phyloP scores from a whole-genome alignment of 2,329 filamentous ascomycete genomes.

The Pyrenochaeta sp. region DNA sequence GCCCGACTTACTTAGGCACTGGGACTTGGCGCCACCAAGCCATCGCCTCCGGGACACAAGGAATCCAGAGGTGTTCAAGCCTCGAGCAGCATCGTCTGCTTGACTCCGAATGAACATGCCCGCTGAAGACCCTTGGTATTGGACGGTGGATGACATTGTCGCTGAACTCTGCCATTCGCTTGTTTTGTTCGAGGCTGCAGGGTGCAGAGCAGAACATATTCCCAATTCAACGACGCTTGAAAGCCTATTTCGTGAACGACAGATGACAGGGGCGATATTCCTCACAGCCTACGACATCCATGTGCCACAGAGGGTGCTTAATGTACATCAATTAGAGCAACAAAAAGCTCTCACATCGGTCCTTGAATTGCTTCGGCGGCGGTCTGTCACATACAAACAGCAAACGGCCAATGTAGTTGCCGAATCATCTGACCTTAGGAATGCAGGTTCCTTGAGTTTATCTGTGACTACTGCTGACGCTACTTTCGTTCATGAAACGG shows the following conservation, averaged over 20 bases:
- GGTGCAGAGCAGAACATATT: slow-evolving; percentile 38
- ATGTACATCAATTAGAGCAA: slow-evolving; percentile 65
- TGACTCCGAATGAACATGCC: neutral
- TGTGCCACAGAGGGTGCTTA: slow-evolving; percentile 58
- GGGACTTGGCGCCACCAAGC: too few relatives aligned
- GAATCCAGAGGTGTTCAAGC: too few relatives aligned
- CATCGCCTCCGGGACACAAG: too few relatives aligned
- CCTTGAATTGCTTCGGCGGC: slow-evolving; percentile 63
- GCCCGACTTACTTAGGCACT: too few relatives aligned
- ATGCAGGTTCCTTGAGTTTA: neutral
- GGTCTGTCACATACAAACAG: slow-evolving; percentile 13
- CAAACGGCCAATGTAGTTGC: slow-evolving; percentile 3
- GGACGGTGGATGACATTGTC: slow-evolving; percentile 74
- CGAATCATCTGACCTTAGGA: slow-evolving; percentile 1
- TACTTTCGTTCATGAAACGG: neutral
- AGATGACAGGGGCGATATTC: slow-evolving; percentile 71
- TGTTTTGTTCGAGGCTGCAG: slow-evolving; percentile 56
- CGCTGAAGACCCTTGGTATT: slow-evolving; percentile 72
- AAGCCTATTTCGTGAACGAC: slow-evolving; percentile 65
- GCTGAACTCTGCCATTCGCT: slow-evolving; percentile 68
- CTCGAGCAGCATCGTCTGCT: too few relatives aligned
- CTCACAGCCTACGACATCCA: slow-evolving; percentile 64
- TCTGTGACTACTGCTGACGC: neutral
- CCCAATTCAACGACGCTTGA: slow-evolving; percentile 65
- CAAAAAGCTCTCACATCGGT: slow-evolving; percentile 66